phyloP scores from a whole-genome alignment of 495 filamentous ascomycete genomes.

The Penicillium bovifimosum region DNA sequence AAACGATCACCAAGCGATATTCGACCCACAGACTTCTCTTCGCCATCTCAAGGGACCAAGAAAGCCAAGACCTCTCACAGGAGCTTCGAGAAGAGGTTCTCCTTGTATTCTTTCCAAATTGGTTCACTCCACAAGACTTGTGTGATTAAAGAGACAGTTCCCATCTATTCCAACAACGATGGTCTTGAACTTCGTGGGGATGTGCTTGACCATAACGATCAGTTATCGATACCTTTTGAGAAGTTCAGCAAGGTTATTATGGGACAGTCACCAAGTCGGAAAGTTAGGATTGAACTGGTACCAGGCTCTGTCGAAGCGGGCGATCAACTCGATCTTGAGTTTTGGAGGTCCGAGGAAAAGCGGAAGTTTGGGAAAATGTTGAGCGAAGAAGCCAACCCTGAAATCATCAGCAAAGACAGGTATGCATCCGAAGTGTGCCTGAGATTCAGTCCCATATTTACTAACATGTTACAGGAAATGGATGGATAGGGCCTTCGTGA shows the following conservation, averaged over 20 bases:
- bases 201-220: background rate
- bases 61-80: constrained; percentile 15
- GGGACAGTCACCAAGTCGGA: constrained; percentile 25
- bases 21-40: constrained; percentile 23
- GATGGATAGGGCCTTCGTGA: constrained; percentile 36
- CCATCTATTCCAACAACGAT: constrained; percentile 13
- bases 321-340: constrained; percentile 35
- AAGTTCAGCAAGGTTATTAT: constrained; percentile 16
- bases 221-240: constrained; percentile 12
- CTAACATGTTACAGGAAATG: constrained; percentile 24
- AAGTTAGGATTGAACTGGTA: constrained; percentile 32
- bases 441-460: background rate
- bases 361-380: constrained; percentile 16
- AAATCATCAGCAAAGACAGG: constrained; percentile 15
- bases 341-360: constrained; percentile 20
- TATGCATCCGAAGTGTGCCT: constrained; percentile 6
- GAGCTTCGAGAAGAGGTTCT: background rate
- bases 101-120: constrained; percentile 20
- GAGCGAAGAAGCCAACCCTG: constrained; percentile 1
- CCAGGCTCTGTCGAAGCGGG: constrained; percentile 13
- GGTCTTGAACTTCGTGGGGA: constrained; percentile 8
- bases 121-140: constrained; percentile 14
- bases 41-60: constrained; percentile 10
- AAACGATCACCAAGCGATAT: constrained; percentile 33
- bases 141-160: background rate